Evolutionary conservation across 2,329 filamentous ascomycete species (phyloP).

Genomic region (Cordyceps javanica): DNA sequence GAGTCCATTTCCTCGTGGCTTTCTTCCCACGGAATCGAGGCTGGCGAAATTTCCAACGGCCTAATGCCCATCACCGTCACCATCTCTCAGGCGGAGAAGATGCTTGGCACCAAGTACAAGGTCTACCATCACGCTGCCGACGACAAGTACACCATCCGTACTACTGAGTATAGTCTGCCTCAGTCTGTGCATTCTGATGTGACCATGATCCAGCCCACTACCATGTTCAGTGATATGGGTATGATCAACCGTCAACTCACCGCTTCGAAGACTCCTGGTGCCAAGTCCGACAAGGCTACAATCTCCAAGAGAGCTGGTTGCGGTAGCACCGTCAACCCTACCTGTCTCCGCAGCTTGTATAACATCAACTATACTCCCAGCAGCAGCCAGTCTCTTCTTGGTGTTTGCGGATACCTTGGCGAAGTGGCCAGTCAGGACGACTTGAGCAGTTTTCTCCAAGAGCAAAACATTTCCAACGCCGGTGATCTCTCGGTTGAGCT

Average conservation of each 20-base stretch:
- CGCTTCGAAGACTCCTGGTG: not conserved
- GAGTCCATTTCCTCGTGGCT: constrained; percentile 9
- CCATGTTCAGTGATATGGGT: constrained; percentile 12
- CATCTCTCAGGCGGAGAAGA: constrained; percentile 8
- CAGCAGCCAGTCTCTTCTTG: constrained; percentile 2
- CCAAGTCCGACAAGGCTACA: not conserved
- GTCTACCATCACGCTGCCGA: constrained; percentile 7
- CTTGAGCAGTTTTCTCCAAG: not conserved
- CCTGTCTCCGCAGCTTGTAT: constrained; percentile 1
- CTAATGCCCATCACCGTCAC: not conserved
- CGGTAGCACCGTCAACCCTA: not conserved
- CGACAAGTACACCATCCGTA: constrained; percentile 8
- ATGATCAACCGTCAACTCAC: not conserved
- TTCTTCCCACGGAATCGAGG: constrained; percentile 8
- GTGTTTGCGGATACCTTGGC: constrained; percentile 2
- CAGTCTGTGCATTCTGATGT: constrained; percentile 4
- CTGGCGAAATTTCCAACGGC: constrained; percentile 6
- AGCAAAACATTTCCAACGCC: not conserved
- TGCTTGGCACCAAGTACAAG: constrained; percentile 10
- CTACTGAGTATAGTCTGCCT: constrained; percentile 11
- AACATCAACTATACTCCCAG: constrained; percentile 7
- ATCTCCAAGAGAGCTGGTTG: not conserved
- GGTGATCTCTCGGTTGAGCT: not conserved
- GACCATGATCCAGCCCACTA: constrained; percentile 14
- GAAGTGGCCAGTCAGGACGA: constrained; percentile 3